These are phyloP conservation scores for Globisporangium uncinulatum DNA, from an alignment of 352 stramenopile genomes.

Conservation along the genomic window DNA sequence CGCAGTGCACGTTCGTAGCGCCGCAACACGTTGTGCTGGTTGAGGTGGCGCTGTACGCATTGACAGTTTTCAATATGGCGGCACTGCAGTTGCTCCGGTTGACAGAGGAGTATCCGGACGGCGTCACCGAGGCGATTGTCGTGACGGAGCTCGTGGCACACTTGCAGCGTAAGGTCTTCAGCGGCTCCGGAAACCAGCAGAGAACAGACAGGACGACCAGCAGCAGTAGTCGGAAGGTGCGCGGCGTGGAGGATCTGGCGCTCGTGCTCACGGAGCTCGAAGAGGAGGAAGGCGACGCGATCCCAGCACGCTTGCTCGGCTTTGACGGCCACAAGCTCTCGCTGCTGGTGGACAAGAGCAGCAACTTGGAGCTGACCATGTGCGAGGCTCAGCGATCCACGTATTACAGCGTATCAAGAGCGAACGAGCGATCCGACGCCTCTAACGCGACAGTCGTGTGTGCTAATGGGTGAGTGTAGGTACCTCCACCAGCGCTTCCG, in stretches of 20 bases:
- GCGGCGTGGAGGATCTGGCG: slow-evolving; percentile 22
- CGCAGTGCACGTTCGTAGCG: not conserved
- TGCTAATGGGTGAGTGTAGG: slow-evolving; percentile 17
- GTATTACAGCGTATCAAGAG: no score
- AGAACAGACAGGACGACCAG: not conserved
- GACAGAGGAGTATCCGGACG: slow-evolving; percentile 61
- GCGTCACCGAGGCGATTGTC: slow-evolving; percentile 54
- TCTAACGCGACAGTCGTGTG: not conserved
- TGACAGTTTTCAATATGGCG: slow-evolving; percentile 2
- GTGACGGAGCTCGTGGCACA: slow-evolving; percentile 51
- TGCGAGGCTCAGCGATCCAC: not conserved
- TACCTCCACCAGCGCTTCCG: slow-evolving; percentile 63
- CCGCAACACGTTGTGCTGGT: no score
- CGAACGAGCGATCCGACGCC: no score
- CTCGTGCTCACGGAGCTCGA: slow-evolving; percentile 37
- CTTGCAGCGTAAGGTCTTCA: slow-evolving; percentile 27
- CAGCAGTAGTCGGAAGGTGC: slow-evolving; percentile 12
- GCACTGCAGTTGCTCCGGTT: slow-evolving; percentile 33
- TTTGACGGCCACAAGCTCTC: slow-evolving; percentile 37
- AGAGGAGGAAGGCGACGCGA: slow-evolving; percentile 24
- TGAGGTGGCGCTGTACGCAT: not conserved
- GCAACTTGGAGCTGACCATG: slow-evolving; percentile 21
- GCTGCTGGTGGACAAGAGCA: slow-evolving; percentile 22
- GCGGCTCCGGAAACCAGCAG: not conserved
- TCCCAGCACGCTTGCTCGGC: slow-evolving; percentile 23